A percentile compares a stretch with the other conserved stretches of the same genome.
phyloP scores from a whole-genome alignment of 495 filamentous ascomycete species.

The Glutinoglossum americanum region DNA sequence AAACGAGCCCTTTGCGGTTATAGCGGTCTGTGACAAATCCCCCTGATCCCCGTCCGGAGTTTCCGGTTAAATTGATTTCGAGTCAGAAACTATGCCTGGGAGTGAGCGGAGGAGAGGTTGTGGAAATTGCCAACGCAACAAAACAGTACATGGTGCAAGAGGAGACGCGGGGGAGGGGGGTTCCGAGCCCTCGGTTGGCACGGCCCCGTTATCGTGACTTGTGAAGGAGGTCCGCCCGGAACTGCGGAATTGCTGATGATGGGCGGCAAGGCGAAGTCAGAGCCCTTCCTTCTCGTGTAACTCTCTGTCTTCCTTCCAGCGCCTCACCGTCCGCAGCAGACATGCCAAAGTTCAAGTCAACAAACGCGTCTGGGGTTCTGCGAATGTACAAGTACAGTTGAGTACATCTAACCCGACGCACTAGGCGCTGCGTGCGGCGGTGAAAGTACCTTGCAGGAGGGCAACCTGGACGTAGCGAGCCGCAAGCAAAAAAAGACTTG shows the following conservation, averaged over 20 bases:
- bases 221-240: not conserved
- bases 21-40: not conserved
- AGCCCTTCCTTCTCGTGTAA: not conserved
- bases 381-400: no score
- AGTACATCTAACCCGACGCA: no score
- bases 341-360: no score
- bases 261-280: not conserved
- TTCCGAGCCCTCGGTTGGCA: not conserved
- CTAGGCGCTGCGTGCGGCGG: not conserved
- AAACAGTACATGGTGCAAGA: not conserved
- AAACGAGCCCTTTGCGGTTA: not conserved
- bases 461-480: not conserved
- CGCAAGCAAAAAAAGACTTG: not conserved
- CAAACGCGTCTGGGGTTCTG: no score
- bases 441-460: not conserved
- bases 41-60: not conserved
- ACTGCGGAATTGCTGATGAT: not conserved
- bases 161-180: not conserved
- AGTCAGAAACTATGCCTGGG: no score
- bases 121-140: not conserved
- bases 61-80: not conserved
- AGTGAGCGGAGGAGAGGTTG: no score
- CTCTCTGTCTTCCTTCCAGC: not conserved
- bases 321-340: no score
- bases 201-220: not conserved